A percentile compares a stretch with the other conserved stretches of the same genome.
phyloP scores from a whole-genome alignment of 441 rosid species.

The Macaranga tanarius region DNA sequence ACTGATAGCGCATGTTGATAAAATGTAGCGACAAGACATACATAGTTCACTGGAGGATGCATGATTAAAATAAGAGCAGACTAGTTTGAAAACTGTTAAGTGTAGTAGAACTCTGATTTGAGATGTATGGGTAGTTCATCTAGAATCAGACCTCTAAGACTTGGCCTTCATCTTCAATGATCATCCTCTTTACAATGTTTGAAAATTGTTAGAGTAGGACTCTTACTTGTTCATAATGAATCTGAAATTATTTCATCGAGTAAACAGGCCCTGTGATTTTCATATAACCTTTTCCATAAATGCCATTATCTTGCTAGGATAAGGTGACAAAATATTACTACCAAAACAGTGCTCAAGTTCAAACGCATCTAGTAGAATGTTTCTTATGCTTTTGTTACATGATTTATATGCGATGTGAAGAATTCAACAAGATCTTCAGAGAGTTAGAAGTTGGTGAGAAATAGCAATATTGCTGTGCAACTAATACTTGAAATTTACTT shows the following conservation, averaged over 20 bases:
- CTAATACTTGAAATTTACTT: too few species aligned
- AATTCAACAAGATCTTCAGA: background rate
- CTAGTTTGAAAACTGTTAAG: background rate
- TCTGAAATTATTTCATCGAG: too few species aligned
- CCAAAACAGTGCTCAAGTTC: background rate
- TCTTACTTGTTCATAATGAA: too few species aligned
- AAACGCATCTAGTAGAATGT: slow-evolving; percentile 1
- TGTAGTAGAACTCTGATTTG: background rate
- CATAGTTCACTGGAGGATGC: background rate
- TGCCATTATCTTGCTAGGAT: background rate
- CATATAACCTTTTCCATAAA: background rate
- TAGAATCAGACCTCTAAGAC: background rate
- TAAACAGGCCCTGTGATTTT: background rate
- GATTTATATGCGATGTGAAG: background rate
- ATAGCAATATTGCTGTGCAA: too few species aligned
- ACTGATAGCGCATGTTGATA: background rate
- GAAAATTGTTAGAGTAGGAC: too few species aligned
- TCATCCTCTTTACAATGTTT: background rate
- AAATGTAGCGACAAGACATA: background rate
- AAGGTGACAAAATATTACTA: too few species aligned
- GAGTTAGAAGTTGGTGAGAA: background rate
- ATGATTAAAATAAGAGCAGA: background rate
- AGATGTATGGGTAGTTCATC: background rate
- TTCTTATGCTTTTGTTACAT: background rate
- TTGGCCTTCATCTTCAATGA: background rate